phyloP scores from a whole-genome alignment of 2,329 filamentous ascomycete genomes.

The Arthrobotrys sinensis region DNA sequence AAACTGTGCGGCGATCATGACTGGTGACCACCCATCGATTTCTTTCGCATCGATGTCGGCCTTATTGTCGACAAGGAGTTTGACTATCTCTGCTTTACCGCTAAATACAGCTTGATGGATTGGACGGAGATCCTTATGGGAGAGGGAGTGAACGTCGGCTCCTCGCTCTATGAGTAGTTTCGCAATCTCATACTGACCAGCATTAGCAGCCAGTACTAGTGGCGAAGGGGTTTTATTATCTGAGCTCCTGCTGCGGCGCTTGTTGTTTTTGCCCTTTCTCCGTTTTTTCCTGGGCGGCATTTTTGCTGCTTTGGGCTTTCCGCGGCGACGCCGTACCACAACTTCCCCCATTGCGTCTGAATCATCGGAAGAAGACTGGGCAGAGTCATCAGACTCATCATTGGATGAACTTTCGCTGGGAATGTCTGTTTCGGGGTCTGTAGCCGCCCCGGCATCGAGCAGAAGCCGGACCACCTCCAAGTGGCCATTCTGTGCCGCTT shows the following conservation, averaged over 20 bases:
- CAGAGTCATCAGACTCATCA: background rate
- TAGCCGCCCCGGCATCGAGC: background rate
- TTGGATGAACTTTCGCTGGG: background rate
- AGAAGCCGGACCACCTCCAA: constrained; percentile 13
- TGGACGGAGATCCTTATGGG: background rate
- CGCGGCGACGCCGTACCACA: background rate
- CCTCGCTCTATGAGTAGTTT: constrained; percentile 5
- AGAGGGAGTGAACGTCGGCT: constrained; percentile 13
- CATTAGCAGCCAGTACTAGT: background rate
- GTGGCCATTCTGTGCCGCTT: constrained; percentile 19
- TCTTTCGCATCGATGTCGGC: constrained; percentile 9
- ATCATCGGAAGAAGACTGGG: background rate
- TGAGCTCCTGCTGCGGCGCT: background rate
- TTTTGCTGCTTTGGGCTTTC: background rate
- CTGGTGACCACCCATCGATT: constrained; percentile 22
- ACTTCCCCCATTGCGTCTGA: background rate
- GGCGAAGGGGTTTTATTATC: background rate
- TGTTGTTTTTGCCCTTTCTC: background rate
- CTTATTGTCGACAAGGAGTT: background rate
- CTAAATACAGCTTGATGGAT: constrained; percentile 11
- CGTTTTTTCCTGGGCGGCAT: background rate
- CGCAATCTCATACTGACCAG: constrained; percentile 19
- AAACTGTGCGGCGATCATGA: constrained; percentile 8
- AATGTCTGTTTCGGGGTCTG: constrained; percentile 7
- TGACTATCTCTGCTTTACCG: constrained; percentile 11